Conservation (phyloP, 306 rosid genomes). For the Casuarina glauca region DNA sequence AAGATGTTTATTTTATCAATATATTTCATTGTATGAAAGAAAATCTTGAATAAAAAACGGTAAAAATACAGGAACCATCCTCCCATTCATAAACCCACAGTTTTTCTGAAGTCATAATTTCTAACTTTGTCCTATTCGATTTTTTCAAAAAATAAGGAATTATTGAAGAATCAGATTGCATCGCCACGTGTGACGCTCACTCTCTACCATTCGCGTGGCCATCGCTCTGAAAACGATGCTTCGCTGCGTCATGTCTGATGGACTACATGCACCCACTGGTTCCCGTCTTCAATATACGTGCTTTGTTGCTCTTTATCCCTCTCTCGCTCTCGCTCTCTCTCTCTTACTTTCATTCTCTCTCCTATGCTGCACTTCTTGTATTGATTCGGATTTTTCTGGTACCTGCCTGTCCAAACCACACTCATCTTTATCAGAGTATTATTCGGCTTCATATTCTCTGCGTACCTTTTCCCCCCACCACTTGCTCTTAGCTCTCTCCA, state of each 20-base stretch:
- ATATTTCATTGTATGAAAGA: too few species aligned
- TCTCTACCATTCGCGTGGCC: constrained; percentile 17
- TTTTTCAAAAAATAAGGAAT: background rate
- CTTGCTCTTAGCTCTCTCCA: constrained; percentile 13
- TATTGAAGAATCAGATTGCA: background rate
- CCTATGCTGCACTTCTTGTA: constrained; percentile 77
- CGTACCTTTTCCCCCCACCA: constrained; percentile 23
- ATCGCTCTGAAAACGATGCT: background rate
- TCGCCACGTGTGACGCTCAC: background rate
- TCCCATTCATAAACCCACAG: background rate
- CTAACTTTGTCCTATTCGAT: background rate
- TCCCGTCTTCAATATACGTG: background rate
- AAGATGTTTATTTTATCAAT: too few species aligned
- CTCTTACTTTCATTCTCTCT: constrained; percentile 49
- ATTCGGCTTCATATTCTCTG: constrained; percentile 40
- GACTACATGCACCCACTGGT: background rate
- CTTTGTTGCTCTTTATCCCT: constrained; percentile 15
- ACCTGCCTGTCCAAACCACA: constrained; percentile 23
- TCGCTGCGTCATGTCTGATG: constrained; percentile 2
- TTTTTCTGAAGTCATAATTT: background rate
- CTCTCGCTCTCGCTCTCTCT: constrained; percentile 8
- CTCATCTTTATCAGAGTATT: constrained; percentile 27
- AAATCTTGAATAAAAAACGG: too few species aligned
- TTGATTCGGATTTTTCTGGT: constrained; percentile 62
- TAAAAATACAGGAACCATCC: background rate